Percentiles rank a stretch among this genome's conserved stretches.
phyloP scores from a whole-genome alignment of 768 basidiomycete species.

The Amyloporia xantha region DNA sequence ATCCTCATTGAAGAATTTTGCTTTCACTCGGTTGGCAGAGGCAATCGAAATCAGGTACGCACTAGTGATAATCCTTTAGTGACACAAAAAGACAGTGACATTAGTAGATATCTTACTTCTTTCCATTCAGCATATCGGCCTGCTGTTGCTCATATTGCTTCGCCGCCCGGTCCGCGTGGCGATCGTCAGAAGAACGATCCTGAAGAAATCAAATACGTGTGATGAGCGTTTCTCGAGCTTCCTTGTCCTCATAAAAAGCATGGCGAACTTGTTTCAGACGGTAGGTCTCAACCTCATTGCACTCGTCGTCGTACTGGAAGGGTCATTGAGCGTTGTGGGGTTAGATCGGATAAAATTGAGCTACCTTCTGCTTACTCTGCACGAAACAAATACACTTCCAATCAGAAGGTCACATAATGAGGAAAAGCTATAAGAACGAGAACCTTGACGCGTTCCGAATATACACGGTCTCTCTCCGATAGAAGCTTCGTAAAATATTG shows the following conservation, averaged over 20 bases:
- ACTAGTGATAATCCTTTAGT: constrained; percentile 32
- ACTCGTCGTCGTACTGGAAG: constrained; percentile 72
- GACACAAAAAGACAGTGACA: background rate
- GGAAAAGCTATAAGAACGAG: background rate
- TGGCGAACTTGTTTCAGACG: constrained; percentile 71
- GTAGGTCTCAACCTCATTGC: constrained; percentile 60
- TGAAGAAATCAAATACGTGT: constrained; percentile 22
- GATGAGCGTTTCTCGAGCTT: background rate
- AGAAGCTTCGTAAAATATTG: constrained; percentile 67
- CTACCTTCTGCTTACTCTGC: constrained; percentile 62
- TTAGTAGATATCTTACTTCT: constrained; percentile 64
- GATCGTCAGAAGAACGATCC: constrained; percentile 66
- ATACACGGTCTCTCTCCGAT: constrained; percentile 61
- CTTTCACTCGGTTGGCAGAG: constrained; percentile 62
- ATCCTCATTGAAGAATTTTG: constrained; percentile 64
- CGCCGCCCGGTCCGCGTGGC: constrained; percentile 65
- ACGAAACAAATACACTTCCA: background rate
- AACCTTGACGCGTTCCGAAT: constrained; percentile 67
- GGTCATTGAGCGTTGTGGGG: background rate
- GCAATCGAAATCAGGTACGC: constrained; percentile 65
- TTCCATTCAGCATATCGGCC: constrained; percentile 71
- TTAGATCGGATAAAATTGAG: constrained; percentile 2
- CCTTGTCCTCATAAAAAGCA: too few species aligned
- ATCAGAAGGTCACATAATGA: background rate
- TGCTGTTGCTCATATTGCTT: constrained; percentile 73